phyloP scores from a whole-genome alignment of 1,284 basidiomycete genomes.

The Anthracocystis walkeri region DNA sequence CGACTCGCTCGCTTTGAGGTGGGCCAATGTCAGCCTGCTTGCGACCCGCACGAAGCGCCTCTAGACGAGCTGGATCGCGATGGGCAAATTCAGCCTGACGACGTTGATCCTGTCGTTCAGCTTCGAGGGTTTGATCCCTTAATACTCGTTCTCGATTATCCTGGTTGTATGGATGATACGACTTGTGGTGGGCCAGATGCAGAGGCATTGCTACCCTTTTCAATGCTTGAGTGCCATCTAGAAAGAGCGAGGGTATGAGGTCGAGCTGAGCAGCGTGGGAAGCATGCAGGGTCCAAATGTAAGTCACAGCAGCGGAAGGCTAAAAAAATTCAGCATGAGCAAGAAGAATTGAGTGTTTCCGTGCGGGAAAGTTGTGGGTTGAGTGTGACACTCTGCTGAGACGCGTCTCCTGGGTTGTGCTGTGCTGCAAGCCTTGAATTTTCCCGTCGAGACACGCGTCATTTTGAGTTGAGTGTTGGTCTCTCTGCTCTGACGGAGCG shows the following conservation, averaged over 20 bases:
- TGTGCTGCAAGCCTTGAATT: slow-evolving; percentile 4
- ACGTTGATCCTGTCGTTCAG: slow-evolving; percentile 12
- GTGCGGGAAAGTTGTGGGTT: slow-evolving; percentile 18
- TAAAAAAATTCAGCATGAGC: not conserved
- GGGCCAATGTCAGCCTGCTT: not conserved
- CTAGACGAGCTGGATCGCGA: slow-evolving; percentile 20
- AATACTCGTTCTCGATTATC: slow-evolving; percentile 11
- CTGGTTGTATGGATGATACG: slow-evolving; percentile 26
- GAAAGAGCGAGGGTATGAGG: not conserved
- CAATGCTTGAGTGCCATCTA: not conserved
- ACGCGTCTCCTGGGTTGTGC: slow-evolving; percentile 22
- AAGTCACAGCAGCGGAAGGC: not conserved
- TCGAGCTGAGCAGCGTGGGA: not conserved
- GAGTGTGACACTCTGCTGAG: slow-evolving; percentile 20
- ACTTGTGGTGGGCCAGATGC: slow-evolving; percentile 34
- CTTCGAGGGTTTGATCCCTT: slow-evolving; percentile 10
- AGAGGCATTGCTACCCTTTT: slow-evolving; percentile 28
- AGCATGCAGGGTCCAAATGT: slow-evolving; percentile 27
- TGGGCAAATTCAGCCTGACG: slow-evolving; percentile 15
- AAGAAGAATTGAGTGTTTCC: slow-evolving; percentile 7
- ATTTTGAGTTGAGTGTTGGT: slow-evolving; percentile 10
- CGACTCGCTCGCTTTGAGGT: not conserved
- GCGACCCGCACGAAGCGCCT: slow-evolving; percentile 15
- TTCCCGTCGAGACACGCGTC: slow-evolving; percentile 1
- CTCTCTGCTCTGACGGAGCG: too few relatives aligned